Evolutionary conservation across 1,139 yeast species (phyloP), one percentile per base, ranked within the genome.

Genomic region (Kluyveromyces sp.): DNA sequence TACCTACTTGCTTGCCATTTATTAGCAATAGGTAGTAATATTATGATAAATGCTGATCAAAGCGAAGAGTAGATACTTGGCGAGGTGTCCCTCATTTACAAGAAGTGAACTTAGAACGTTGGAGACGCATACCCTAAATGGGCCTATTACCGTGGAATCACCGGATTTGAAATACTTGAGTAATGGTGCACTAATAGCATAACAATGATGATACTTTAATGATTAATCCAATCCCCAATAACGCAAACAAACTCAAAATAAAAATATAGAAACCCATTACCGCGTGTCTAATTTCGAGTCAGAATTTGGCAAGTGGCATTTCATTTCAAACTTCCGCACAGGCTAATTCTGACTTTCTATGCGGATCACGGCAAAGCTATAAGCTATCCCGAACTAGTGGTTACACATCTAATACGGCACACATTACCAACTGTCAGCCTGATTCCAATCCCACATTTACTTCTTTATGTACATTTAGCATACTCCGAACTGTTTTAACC

Each of bases 381-480:
- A 9, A 22, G 8, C 6, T 6, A 6, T 22, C 26, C 26, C 26
- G 9, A 22, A 22, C 26, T 9, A 22, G 26, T 22, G 8, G 26
- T 22, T 6, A 9, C 9, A 6, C 9, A 22, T 22, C 26, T 22
- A 9, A 22, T 22, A 22, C 26, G 9, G 26, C 26, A 22, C 6
- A 22, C 26, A 22, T 22, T 22, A 22, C 26, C 26, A 22, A 22
- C 26, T 22, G 6, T 9, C 9, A 9, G 9, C 6, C 26, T 15
- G 13, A 25, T 12, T 4, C n/a, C 18, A 25, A 22, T 11, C 25
- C 22, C 22, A 16, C 7, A 4, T 35, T 35, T 22, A 20, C 31
- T 25, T 16, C 30, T 12, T 35, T 35, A 35, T 35, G 39, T 35
- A 35, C 39, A 35, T 12, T 35, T 35, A 35, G 39, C 39, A 35